Evolutionary conservation across 768 basidiomycete species (phyloP).

Genomic region (Termitomyces bulborhizus): DNA sequence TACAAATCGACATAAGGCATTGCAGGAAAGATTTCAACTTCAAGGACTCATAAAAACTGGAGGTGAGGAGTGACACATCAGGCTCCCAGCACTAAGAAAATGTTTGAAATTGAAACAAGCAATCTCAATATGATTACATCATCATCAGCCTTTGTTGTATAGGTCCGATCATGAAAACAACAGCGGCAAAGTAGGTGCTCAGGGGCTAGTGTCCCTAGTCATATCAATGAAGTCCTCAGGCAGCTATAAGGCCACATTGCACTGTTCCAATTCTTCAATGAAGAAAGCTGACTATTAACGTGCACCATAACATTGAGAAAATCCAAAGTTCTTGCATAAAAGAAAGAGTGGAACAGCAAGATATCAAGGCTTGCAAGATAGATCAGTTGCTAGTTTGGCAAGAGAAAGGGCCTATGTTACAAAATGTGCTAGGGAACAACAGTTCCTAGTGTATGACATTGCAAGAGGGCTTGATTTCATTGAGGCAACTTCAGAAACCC

Average conservation of each 20-base stretch:
- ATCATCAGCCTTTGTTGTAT: neutral
- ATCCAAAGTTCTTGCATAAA: too few relatives aligned
- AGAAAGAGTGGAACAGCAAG: too few relatives aligned
- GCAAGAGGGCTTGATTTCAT: too few relatives aligned
- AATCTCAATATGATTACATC: conserved; percentile 13
- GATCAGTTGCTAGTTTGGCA: too few relatives aligned
- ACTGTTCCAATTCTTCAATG: neutral
- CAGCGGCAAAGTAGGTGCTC: neutral
- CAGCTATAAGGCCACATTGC: neutral
- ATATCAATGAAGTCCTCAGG: too few relatives aligned
- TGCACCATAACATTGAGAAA: neutral
- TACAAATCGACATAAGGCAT: conserved; percentile 72
- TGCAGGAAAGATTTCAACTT: neutral
- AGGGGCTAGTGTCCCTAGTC: neutral
- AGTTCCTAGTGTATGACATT: too few relatives aligned
- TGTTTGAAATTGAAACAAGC: neutral
- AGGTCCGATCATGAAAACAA: neutral
- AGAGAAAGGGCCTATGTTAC: too few relatives aligned
- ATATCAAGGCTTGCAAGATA: too few relatives aligned
- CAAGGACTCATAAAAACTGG: neutral
- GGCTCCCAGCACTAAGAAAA: conserved; percentile 3
- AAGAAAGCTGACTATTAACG: neutral
- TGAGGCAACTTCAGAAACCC: too few relatives aligned
- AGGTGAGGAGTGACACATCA: conserved; percentile 7
- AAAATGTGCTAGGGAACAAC: too few relatives aligned